phyloP scores from a whole-genome alignment of 2,329 filamentous ascomycete species.

The Diaporthe longicolla region DNA sequence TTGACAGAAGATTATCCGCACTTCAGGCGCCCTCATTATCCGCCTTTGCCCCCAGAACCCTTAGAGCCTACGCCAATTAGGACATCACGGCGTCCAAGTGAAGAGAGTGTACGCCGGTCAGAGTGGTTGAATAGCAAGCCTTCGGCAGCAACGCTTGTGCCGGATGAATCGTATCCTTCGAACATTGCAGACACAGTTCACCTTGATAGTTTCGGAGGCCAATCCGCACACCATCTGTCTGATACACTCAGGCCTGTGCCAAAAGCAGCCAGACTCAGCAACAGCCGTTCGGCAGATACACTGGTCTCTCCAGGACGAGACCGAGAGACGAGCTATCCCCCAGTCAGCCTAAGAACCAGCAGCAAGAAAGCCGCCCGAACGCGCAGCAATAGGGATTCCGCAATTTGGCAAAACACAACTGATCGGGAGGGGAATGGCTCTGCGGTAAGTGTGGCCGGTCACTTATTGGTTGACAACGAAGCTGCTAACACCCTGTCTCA shows the following conservation, averaged over 20 bases:
- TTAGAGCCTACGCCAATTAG: background rate
- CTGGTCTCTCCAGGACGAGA: background rate
- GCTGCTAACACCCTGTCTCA: too few species aligned
- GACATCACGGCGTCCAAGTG: background rate
- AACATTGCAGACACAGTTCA: background rate
- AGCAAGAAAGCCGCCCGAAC: background rate
- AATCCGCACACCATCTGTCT: background rate
- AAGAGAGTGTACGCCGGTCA: conserved; percentile 10
- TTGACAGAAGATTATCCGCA: background rate
- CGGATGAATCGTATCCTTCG: background rate
- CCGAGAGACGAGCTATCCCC: background rate
- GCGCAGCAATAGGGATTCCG: background rate
- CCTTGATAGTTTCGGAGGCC: background rate
- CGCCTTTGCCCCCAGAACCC: background rate
- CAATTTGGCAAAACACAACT: background rate
- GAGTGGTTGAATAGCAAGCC: conserved; percentile 14
- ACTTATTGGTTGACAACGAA: background rate
- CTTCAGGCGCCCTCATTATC: background rate
- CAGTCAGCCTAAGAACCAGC: background rate
- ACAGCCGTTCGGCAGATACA: background rate
- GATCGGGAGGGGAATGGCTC: background rate
- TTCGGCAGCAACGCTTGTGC: conserved; percentile 7
- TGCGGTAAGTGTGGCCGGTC: background rate
- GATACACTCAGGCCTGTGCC: background rate
- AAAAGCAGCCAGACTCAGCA: background rate